Evolutionary conservation across 148 eudicot species (phyloP), one percentile per base, ranked within the genome.

Genomic region (Vaccinium darrowii): DNA sequence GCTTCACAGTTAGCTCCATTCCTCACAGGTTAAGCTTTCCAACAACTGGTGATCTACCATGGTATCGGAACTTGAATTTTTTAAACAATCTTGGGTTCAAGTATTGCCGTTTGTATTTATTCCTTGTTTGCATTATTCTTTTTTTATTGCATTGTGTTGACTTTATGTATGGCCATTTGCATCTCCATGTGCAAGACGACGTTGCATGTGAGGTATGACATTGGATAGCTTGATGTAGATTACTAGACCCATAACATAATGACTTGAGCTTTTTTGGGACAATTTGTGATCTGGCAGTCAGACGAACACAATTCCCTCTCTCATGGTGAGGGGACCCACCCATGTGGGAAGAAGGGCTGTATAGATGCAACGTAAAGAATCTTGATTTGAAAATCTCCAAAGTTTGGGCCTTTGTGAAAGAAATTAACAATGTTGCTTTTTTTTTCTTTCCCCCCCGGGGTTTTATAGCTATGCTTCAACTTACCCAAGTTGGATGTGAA

Each of bases 401-500:
- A 25, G 27, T 78, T 78, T 18, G 18, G 27, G 43, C 19, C 3
- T 1, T 13, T 15, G n/a, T 51, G 60, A 9, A 43, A 7, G 8
- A 36, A 25, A 13, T 65, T 58, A 2, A 82, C 53, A 9, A 82
- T 23, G 11, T 60, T 57, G 15, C 71, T 75, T 87, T 18, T 15
- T 53, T 13, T 77, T 74, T 87, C 13, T 15, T 53, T 13, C 39
- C 39, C 39, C 39, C 39, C 39, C 39, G 39, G 16, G 57, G 49
- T 76, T 78, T 82, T 23, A 80, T 85, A 96, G 99, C 89, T 90
- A 80, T 89, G 89, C 80, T 91, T 94, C 90, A 88, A 73, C 82
- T 85, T 96, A 89, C 96, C 98, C 49, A 93, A 91, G 85, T 86
- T 95, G 91, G 89, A 91, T 79, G 89, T 94, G 85, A 95, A 89